Conservation (phyloP, 495 filamentous ascomycete genomes). For the Penicillium paxilli region DNA sequence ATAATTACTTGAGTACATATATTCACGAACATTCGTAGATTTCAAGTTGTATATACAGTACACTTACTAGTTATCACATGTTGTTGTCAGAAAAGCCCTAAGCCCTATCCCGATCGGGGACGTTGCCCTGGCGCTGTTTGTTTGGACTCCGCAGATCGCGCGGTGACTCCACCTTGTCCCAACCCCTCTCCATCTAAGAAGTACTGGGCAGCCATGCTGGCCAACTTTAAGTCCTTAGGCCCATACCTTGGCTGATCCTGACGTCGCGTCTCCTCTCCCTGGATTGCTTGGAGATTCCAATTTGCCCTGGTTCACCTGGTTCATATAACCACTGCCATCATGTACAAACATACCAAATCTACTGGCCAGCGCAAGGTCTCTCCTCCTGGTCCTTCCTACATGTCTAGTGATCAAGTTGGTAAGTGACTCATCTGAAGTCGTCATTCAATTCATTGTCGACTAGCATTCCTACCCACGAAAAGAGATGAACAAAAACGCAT, state of each 20-base stretch:
- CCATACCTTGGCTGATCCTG: conserved; percentile 12
- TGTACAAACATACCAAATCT: conserved; percentile 43
- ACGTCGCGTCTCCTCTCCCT: conserved; percentile 7
- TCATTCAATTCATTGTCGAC: too few species aligned
- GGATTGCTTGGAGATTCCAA: conserved; percentile 1
- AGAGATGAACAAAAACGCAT: not conserved
- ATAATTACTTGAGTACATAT: too few species aligned
- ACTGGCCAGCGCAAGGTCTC: conserved; percentile 58
- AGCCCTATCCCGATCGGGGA: conserved; percentile 19
- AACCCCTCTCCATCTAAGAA: too few species aligned
- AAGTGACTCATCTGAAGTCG: conserved; percentile 41
- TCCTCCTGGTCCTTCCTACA: conserved; percentile 75
- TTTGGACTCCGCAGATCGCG: conserved; percentile 19
- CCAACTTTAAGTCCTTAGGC: conserved; percentile 10
- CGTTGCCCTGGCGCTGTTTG: conserved; percentile 30
- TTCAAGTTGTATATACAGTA: too few species aligned
- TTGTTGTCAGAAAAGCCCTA: conserved; percentile 9
- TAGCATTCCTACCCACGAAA: too few species aligned
- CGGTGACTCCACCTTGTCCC: conserved; percentile 1
- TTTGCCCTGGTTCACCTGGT: not conserved
- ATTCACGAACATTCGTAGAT: too few species aligned
- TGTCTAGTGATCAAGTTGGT: conserved; percentile 89
- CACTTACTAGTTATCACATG: not conserved
- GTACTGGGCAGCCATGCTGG: conserved; percentile 1
- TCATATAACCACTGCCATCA: conserved; percentile 18